A percentile compares a stretch with the other conserved stretches of the same genome.
Conservation (phyloP, 2,329 filamentous ascomycete species). For the Pyrenophora tritici-repentis region DNA sequence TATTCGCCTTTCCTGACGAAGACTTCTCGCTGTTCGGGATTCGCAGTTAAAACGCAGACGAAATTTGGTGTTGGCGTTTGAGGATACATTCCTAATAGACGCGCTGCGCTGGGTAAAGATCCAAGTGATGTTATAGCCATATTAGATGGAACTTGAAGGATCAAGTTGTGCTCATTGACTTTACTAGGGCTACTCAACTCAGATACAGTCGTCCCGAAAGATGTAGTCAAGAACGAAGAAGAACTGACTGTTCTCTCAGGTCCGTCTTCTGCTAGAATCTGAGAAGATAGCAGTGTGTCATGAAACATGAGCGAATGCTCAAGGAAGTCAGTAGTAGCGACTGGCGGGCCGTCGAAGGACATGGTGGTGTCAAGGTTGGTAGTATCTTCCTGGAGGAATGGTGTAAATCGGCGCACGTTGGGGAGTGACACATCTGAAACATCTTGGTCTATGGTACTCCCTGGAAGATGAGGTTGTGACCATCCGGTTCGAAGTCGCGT, state of each 20-base stretch:
- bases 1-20: constrained; percentile 67
- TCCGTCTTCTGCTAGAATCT: constrained; percentile 42
- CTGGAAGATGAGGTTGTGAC: constrained; percentile 40
- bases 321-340: constrained; percentile 60
- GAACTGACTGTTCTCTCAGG: constrained; percentile 40
- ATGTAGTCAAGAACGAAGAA: constrained; percentile 44
- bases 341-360: constrained; percentile 19
- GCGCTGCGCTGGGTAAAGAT: constrained; percentile 69
- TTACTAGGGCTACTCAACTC: constrained; percentile 30
- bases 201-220: constrained; percentile 42
- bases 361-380: constrained; percentile 34
- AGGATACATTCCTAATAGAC: constrained; percentile 70
- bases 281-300: constrained; percentile 67
- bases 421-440: constrained; percentile 23
- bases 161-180: constrained; percentile 9
- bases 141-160: constrained; percentile 23
- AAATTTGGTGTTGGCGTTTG: constrained; percentile 83
- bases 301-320: constrained; percentile 77
- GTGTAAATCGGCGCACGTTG: constrained; percentile 12
- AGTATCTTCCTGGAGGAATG: constrained; percentile 21
- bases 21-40: constrained; percentile 70
- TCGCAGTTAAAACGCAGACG: constrained; percentile 77
- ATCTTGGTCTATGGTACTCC: constrained; percentile 1
- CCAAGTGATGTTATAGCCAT: constrained; percentile 65
- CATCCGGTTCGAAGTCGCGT: constrained; percentile 34